These are phyloP conservation scores for Brachypodium distachyon DNA, from an alignment of 202 grass and related monocot species.

Conservation along the genomic window DNA sequence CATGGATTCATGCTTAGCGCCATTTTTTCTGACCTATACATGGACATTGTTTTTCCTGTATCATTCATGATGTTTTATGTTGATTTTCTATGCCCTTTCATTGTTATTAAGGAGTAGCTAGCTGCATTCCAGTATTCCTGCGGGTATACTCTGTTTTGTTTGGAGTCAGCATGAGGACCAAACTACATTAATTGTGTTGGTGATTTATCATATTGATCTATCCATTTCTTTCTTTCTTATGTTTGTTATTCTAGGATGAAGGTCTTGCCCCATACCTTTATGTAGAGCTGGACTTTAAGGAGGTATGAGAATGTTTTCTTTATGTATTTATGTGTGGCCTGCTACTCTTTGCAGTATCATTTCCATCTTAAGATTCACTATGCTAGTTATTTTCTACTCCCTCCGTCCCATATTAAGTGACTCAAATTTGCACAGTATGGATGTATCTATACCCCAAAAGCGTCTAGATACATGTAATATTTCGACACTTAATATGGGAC, in stretches of 20 bases:
- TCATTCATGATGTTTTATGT: not conserved
- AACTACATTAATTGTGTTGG: not conserved
- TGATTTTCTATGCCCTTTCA: not conserved
- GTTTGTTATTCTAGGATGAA: slow-evolving; percentile 63
- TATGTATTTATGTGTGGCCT: not conserved
- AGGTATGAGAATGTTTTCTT: slow-evolving; percentile 37
- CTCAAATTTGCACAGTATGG: too few relatives aligned
- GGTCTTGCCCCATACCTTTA: slow-evolving; percentile 81
- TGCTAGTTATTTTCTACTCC: not conserved
- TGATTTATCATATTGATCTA: not conserved
- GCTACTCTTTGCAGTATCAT: slow-evolving; percentile 1
- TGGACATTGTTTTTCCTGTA: not conserved
- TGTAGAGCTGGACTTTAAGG: slow-evolving; percentile 92
- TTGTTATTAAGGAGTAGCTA: not conserved
- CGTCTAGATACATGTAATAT: too few relatives aligned
- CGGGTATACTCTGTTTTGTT: not conserved
- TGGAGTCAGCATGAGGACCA: not conserved
- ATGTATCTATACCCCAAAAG: too few relatives aligned
- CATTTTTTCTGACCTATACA: not conserved
- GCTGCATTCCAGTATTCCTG: not conserved
- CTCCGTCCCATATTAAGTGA: too few relatives aligned
- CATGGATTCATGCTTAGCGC: not conserved
- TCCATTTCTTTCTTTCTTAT: not conserved
- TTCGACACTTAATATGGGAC: too few relatives aligned
- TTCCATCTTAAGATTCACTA: not conserved